Percentiles rank a stretch among this genome's conserved stretches.
phyloP scores from a whole-genome alignment of 331 rosid species.

The Saraca asoca region DNA sequence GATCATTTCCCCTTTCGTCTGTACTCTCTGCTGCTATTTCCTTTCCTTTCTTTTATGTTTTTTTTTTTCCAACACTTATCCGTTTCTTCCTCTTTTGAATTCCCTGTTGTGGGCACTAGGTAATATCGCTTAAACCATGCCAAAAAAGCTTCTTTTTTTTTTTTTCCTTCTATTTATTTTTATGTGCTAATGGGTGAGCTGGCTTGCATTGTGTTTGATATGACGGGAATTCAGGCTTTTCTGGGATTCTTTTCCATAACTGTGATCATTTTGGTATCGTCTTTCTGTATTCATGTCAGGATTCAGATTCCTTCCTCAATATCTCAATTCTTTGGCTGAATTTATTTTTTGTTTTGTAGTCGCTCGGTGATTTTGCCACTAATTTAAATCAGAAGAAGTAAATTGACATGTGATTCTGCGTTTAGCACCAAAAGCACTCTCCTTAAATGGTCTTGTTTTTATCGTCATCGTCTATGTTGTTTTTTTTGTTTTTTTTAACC shows the following conservation, averaged over 20 bases:
- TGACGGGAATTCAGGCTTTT: neutral
- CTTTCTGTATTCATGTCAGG: neutral
- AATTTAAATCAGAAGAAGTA: neutral
- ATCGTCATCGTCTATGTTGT: neutral
- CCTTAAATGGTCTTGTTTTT: neutral
- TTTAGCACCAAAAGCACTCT: neutral
- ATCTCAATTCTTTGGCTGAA: neutral
- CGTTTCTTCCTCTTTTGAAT: neutral
- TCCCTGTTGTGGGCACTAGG: no score
- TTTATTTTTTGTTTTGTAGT: neutral
- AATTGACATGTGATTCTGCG: neutral
- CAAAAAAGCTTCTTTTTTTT: no score
- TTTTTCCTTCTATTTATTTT: no score
- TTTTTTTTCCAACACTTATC: no score
- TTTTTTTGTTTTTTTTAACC: neutral
- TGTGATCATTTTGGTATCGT: neutral
- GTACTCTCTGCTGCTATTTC: neutral
- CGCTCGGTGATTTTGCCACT: neutral
- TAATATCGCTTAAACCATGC: no score
- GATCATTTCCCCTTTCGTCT: neutral
- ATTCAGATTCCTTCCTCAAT: neutral
- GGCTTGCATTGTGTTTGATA: neutral
- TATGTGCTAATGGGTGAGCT: neutral
- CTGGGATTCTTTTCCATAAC: neutral
- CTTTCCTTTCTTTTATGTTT: neutral